These are phyloP conservation scores for Penicillium sp. DNA, from an alignment of 2,329 filamentous ascomycete species.

Conservation along the genomic window DNA sequence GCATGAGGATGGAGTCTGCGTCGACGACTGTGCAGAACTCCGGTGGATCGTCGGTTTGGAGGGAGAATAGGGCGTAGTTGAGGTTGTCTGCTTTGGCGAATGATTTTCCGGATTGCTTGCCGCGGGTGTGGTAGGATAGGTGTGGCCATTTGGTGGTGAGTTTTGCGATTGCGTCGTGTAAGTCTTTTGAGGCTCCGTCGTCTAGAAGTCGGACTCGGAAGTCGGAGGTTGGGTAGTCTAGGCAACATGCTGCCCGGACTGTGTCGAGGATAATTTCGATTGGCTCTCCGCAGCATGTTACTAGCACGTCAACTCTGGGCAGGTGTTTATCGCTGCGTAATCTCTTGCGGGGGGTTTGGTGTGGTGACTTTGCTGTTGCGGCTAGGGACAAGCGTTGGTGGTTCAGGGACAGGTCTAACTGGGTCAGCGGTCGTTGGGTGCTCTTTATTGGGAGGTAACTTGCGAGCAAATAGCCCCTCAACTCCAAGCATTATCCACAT, in stretches of 20 bases:
- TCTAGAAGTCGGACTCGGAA: constrained; percentile 51
- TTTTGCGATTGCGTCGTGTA: constrained; percentile 35
- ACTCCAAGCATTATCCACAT: constrained; percentile 23
- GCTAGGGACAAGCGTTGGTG: constrained; percentile 21
- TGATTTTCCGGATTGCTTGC: constrained; percentile 31
- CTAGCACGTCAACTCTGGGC: constrained; percentile 47
- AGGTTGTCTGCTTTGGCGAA: constrained; percentile 35
- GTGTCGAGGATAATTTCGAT: constrained; percentile 51
- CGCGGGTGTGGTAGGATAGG: constrained; percentile 47
- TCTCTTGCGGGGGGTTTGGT: constrained; percentile 14
- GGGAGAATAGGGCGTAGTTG: constrained; percentile 26
- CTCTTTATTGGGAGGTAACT: constrained; percentile 1
- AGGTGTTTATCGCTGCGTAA: constrained; percentile 38
- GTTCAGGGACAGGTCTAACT: constrained; percentile 16
- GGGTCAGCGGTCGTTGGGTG: not conserved
- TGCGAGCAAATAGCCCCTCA: constrained; percentile 22
- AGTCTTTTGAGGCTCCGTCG: constrained; percentile 43
- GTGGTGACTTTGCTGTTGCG: constrained; percentile 9
- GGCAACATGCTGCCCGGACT: constrained; percentile 45
- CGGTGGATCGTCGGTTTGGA: constrained; percentile 19
- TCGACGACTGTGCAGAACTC: constrained; percentile 30
- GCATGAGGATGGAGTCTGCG: constrained; percentile 31
- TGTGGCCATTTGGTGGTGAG: constrained; percentile 41
- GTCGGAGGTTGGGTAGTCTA: constrained; percentile 48
- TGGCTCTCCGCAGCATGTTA: constrained; percentile 53